phyloP scores from a whole-genome alignment of 2,329 filamentous ascomycete species.

The Hypoxylon sp. region DNA sequence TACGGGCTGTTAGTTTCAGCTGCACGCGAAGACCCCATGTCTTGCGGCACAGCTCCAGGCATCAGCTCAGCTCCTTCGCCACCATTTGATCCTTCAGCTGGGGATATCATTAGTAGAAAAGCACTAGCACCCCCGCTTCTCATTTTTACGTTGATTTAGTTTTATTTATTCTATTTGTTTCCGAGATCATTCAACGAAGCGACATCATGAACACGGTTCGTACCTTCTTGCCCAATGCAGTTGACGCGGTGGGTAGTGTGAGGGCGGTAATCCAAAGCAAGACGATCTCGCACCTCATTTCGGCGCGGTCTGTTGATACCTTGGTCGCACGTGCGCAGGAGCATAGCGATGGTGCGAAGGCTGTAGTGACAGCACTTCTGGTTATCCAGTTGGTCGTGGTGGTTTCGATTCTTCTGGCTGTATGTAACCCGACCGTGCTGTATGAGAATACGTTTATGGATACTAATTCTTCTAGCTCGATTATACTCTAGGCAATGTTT shows the following conservation, averaged over 20 bases:
- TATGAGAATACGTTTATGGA: neutral
- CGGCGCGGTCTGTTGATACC: slow-evolving; percentile 17
- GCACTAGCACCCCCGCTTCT: slow-evolving; percentile 9
- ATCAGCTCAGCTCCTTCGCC: slow-evolving; percentile 18
- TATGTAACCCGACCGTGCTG: slow-evolving; percentile 14
- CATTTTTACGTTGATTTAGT: neutral
- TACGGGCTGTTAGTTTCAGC: neutral
- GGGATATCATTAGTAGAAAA: neutral
- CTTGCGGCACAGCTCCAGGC: slow-evolving; percentile 21
- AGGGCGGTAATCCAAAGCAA: neutral
- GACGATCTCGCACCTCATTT: slow-evolving; percentile 9
- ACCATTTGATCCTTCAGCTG: slow-evolving; percentile 6
- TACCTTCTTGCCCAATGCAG: slow-evolving; percentile 15
- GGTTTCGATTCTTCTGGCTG: slow-evolving; percentile 10
- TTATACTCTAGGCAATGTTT: slow-evolving; percentile 65
- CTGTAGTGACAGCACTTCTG: neutral
- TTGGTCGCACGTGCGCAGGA: slow-evolving; percentile 9
- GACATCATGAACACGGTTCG: slow-evolving; percentile 19
- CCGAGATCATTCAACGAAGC: neutral
- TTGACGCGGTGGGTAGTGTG: neutral
- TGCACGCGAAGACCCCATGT: too few relatives aligned
- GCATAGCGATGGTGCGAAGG: neutral
- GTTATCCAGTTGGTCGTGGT: slow-evolving; percentile 13
- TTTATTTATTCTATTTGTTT: slow-evolving; percentile 1
- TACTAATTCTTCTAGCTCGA: slow-evolving; percentile 54